A percentile compares a stretch with the other conserved stretches of the same genome.
Evolutionary conservation across 2,329 filamentous ascomycete genomes (phyloP).

Genomic region (Penicillium sp.): DNA sequence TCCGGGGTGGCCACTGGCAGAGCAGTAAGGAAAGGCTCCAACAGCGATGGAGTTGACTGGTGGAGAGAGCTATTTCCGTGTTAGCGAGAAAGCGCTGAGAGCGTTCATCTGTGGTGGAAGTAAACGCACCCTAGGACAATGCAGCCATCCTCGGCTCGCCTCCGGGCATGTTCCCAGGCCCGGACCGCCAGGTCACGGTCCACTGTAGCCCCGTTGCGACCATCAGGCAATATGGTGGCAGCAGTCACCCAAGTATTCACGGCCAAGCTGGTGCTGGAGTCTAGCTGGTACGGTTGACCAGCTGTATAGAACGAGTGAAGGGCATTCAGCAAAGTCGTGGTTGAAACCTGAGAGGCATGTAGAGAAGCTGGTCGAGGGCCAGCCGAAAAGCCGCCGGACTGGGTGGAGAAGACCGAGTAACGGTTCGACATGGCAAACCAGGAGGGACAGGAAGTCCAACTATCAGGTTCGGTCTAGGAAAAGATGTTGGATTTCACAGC

Average conservation of each 20-base stretch:
- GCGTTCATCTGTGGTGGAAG: too few relatives aligned
- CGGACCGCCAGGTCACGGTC: conserved; percentile 75
- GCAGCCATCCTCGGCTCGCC: conserved; percentile 92
- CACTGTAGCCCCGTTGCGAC: conserved; percentile 72
- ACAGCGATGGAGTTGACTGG: conserved; percentile 79
- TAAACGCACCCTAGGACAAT: conserved; percentile 76
- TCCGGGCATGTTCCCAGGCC: conserved; percentile 94
- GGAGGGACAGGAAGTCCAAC: conserved; percentile 3
- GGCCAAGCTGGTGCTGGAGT: conserved; percentile 86
- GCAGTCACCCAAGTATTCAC: conserved; percentile 96
- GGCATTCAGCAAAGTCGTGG: conserved; percentile 87
- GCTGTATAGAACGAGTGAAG: conserved; percentile 87
- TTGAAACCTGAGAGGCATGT: conserved; percentile 79
- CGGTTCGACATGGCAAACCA: conserved; percentile 59
- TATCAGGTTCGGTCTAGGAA: conserved; percentile 6
- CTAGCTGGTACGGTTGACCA: conserved; percentile 79
- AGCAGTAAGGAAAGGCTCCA: conserved; percentile 77
- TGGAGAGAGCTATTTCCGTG: conserved; percentile 71
- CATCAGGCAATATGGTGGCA: conserved; percentile 67
- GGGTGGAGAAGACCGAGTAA: conserved; percentile 62
- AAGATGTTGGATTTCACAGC: background rate
- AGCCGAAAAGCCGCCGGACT: conserved; percentile 58
- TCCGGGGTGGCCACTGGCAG: conserved; percentile 78
- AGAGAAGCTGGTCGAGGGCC: conserved; percentile 61
- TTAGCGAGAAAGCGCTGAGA: conserved; percentile 13